Evolutionary conservation across 306 rosid species (phyloP), one percentile per base, ranked within the genome.

Genomic region (Leucaena leucocephala): DNA sequence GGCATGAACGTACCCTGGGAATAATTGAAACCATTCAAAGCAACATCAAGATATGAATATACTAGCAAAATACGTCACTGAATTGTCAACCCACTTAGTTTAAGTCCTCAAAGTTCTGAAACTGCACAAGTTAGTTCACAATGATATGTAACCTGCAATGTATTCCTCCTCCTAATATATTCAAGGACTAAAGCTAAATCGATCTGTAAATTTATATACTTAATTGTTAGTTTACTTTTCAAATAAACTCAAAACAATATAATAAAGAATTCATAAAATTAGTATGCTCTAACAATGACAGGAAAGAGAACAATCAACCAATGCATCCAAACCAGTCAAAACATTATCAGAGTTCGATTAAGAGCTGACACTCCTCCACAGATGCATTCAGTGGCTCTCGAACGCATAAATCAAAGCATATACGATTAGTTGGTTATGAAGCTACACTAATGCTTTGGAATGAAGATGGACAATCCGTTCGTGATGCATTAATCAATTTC

Each of bases 21-120:
- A 63, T 7, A 45, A 46, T 6, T 34, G 12, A 63, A 75, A 75
- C 8, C 58, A 43, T 43, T 44, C 78, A 75, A 61, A 74, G 54
- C 36, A 57, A 40, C 57, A 58, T 45, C 10, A 8, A 42, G 19
- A 43, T 63, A 22, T 22, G 16, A 33, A n/a, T 12, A 33, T 6
- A 35, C 68, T 33, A 57, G 63, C 21, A 52, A 52, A 16, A 17
- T 54, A 54, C 27, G 27, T 54, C 14, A 8, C 15, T 58, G 65
- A 11, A 58, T 58, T 58, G 7, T 58, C 15, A 61, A 61, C n/a
- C 3, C 17, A 61, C n/a, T 27, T 12, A 33, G n/a, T 9, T 33
- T 27, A 5, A 33, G 14, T 3, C 36, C 65, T 61, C n/a, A 33
- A 33, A 61, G 14, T 61, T 13, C 5, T 33, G 40, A 5, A 21